Conservation (phyloP, 1,284 basidiomycete genomes). For the Ustilago bromivora region DNA sequence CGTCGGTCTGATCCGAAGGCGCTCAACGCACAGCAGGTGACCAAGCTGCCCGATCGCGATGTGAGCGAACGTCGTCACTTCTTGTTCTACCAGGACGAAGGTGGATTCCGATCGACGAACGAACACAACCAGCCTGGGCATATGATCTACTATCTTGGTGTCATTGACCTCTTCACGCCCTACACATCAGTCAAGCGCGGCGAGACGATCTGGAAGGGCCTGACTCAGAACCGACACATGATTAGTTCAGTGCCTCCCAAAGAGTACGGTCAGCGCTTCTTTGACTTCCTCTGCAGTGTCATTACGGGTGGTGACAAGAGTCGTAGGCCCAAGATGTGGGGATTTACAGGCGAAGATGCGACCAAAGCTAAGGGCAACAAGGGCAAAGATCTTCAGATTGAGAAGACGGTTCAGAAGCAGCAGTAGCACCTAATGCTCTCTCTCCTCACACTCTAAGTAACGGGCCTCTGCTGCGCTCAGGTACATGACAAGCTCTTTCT, state of each 20-base stretch:
- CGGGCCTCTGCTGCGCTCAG: not conserved
- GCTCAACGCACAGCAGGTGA: conserved; percentile 74
- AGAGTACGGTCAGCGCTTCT: conserved; percentile 65
- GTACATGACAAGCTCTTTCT: not conserved
- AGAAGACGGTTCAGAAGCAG: conserved; percentile 18
- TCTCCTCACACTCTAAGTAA: not conserved
- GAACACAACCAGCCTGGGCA: conserved; percentile 81
- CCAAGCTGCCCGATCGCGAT: conserved; percentile 78
- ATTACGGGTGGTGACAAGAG: conserved; percentile 56
- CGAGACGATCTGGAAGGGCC: conserved; percentile 92
- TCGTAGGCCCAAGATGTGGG: conserved; percentile 52
- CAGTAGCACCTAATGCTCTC: conserved; percentile 15
- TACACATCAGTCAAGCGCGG: conserved; percentile 83
- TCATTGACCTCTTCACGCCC: conserved; percentile 76
- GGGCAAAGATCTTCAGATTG: not conserved
- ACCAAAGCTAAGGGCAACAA: conserved; percentile 16
- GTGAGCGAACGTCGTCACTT: conserved; percentile 83
- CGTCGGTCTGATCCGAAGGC: conserved; percentile 84
- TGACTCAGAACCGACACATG: conserved; percentile 72
- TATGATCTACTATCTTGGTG: conserved; percentile 83
- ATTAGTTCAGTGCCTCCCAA: conserved; percentile 65
- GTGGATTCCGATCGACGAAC: conserved; percentile 89
- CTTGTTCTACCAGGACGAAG: conserved; percentile 96
- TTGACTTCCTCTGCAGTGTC: conserved; percentile 58
- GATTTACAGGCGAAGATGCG: conserved; percentile 29